These are phyloP conservation scores for Xylariaceae sp. DNA, from an alignment of 2,329 filamentous ascomycete genomes.

Conservation along the genomic window DNA sequence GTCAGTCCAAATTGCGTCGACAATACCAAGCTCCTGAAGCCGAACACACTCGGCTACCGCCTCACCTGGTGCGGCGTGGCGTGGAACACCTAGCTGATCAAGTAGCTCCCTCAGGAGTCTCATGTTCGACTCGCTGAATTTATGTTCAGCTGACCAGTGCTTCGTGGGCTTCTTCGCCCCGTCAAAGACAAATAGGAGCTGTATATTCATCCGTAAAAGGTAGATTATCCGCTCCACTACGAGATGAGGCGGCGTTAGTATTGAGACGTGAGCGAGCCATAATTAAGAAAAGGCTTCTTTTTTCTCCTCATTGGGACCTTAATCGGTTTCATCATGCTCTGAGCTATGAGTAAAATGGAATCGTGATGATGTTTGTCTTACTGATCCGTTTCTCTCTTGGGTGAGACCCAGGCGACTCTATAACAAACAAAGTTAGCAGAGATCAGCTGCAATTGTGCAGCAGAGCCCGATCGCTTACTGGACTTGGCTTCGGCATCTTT, in stretches of 20 bases:
- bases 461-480: slow-evolving; percentile 10
- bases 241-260: slow-evolving; percentile 7
- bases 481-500: slow-evolving; percentile 19
- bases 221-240: slow-evolving; percentile 39
- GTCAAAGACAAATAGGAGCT: slow-evolving; percentile 53
- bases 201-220: slow-evolving; percentile 40
- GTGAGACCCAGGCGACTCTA: slow-evolving; percentile 24
- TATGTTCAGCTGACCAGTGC: slow-evolving; percentile 22
- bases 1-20: slow-evolving; percentile 47
- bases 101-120: slow-evolving; percentile 38
- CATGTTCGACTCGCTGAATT: slow-evolving; percentile 33
- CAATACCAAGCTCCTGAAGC: slow-evolving; percentile 40
- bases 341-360: not conserved
- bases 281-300: too few relatives aligned
- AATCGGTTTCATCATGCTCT: not conserved
- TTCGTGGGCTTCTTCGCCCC: slow-evolving; percentile 39
- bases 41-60: slow-evolving; percentile 46
- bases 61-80: slow-evolving; percentile 43
- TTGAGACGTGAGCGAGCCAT: not conserved
- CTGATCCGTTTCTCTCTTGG: slow-evolving; percentile 23
- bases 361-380: slow-evolving; percentile 4
- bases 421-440: slow-evolving; percentile 13
- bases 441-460: not conserved
- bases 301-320: not conserved
- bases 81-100: slow-evolving; percentile 37